phyloP scores from a whole-genome alignment of 2,329 filamentous ascomycete genomes.

The Zymoseptoria tritici region DNA sequence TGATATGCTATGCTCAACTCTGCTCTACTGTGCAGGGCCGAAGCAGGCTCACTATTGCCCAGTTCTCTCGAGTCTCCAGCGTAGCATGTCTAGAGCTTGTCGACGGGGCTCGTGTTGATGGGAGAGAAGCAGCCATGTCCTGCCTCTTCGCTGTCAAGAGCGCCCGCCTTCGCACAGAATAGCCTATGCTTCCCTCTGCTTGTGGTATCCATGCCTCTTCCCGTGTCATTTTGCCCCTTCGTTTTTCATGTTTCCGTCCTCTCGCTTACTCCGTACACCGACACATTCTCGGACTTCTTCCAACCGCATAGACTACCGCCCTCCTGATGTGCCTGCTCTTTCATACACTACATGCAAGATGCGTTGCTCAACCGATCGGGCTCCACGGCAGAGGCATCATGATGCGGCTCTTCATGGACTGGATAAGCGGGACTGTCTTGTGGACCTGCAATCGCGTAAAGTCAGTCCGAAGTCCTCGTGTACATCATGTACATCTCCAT shows the following conservation, averaged over 20 bases:
- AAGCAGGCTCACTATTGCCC: no score
- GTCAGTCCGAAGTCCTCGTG: background rate
- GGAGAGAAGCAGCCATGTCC: background rate
- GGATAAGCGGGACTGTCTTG: conserved; percentile 95
- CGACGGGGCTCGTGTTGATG: background rate
- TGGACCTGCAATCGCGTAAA: conserved; percentile 53
- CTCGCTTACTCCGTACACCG: background rate
- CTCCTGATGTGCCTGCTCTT: background rate
- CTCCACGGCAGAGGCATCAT: conserved; percentile 95
- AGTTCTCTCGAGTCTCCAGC: background rate
- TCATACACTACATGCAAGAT: background rate
- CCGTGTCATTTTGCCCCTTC: background rate
- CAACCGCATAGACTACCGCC: background rate
- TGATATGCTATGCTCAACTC: background rate
- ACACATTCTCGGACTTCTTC: background rate
- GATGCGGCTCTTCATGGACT: conserved; percentile 91
- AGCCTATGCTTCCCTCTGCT: background rate
- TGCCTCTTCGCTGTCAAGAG: background rate
- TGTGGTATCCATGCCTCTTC: no score
- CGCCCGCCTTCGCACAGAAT: background rate
- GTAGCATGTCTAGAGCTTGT: background rate
- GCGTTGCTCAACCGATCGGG: conserved; percentile 60
- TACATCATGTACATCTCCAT: no score
- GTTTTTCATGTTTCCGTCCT: background rate
- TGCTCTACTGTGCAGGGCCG: background rate